Evolutionary conservation across 306 rosid genomes (phyloP), one percentile per base, ranked within the genome.

Genomic region (Sicyos baderoa): DNA sequence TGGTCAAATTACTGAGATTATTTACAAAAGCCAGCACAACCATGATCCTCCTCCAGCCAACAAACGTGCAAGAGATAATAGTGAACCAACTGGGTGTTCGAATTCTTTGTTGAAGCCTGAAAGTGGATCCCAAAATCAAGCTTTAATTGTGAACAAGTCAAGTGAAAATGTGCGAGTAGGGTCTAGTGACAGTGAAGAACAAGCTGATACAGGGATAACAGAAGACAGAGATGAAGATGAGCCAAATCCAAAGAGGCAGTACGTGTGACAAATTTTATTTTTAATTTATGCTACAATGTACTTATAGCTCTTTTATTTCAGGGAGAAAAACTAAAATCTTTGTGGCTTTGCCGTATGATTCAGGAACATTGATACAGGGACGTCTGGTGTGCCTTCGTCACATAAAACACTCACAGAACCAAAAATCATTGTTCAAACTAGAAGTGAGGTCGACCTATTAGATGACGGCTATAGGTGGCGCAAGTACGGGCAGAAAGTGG

Each of bases 391-490:
- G 68, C 78, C 90, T 75, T 68, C 76, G 75, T 77, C 91, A 47
- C 97, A 88, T 78, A 93, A 86, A 80, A 88, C 90, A 54, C 87
- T 93, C 44, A 83, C 95, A 52, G 98, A 93, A 78, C 84, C 98
- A 77, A 93, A 93, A 86, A 89, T 93, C 75, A 90, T 93, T 68
- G 96, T 93, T 72, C 98, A 88, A 78, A 93, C 98, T 52, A 79
- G 91, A 83, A 93, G 97, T 44, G 96, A 86, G 82, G 97, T 93
- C 68, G 97, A 93, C 86, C 97, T 93, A 75, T 78, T 93, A 61
- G 96, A 93, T 84, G 98, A 93, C 73, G 98, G 98, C 27, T 93
- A 86, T 72, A 85, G 97, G 60, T 93, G 98, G 98, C 86, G 98
- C 73, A 93, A 93, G 81, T 94, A 90, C 66, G 99, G 99, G 32